Evolutionary conservation across 1,284 basidiomycete species (phyloP), one percentile per base, ranked within the genome.

Genomic region (Schizophyllum commune): DNA sequence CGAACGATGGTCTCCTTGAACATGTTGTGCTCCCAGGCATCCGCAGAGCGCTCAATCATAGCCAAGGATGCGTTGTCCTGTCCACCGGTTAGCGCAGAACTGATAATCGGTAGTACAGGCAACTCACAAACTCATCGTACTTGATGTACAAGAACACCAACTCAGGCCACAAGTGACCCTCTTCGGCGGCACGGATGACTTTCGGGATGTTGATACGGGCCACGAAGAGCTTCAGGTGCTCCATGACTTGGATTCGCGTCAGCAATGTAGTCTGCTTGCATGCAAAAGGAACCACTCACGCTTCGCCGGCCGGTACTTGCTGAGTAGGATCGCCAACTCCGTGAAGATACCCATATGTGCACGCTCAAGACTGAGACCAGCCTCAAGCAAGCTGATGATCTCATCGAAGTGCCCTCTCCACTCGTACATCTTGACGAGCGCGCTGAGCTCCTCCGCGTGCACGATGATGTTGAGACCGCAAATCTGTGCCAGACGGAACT

Each of bases 131-230:
- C 82, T 94, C 91, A 72, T 97, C 96, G 71, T 99, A 99, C 77
- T 97, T 97, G 78, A 98, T 89, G 77, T 98, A 98, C 59, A 98
- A 78, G 84, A 96, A 99, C 56, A 99, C 96, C 19, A 98, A 85
- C 73, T 99, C 97, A n/a, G 94, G 89, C 96, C 97, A 99, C 60
- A 99, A 86, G 68, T 99, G 96, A n/a, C 93, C 94, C 70, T 91
- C 91, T 76, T 98, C 94, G 5, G 94, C 85, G 11, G 94, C 93
- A 76, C 90, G 92, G 80, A 99, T 96, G 70, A 98, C 94, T 83
- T 91, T 89, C 57, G 92, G 89, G 67, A 98, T 95, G 75, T 98
- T 99, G 82, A 96, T 95, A 62, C 97, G 91, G 57, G 94, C 91
- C 69, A 97, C 96, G 77, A 98, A 99, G 56, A 98, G 84, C 76